Evolutionary conservation across 1,139 yeast species (phyloP).

Genomic region (Debaryomycetaceae sp.): DNA sequence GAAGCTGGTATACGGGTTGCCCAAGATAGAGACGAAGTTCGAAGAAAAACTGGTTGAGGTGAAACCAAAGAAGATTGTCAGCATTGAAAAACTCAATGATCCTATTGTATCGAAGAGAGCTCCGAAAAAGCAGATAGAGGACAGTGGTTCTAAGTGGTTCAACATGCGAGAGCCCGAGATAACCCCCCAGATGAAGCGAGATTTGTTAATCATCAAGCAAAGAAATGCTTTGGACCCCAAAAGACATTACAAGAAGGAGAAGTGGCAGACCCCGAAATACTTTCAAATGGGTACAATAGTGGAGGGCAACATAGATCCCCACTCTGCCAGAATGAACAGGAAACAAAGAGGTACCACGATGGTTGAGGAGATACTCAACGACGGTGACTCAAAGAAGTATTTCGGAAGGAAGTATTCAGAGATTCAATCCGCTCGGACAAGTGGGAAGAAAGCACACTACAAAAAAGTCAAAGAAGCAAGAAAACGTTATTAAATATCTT

Average conservation of each 20-base stretch:
- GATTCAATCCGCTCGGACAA: constrained; percentile 68
- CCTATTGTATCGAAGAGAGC: constrained; percentile 34
- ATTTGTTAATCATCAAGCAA: constrained; percentile 73
- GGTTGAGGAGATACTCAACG: constrained; percentile 78
- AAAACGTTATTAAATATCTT: constrained; percentile 36
- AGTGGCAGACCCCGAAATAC: constrained; percentile 74
- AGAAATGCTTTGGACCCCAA: constrained; percentile 93
- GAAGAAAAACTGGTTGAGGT: constrained; percentile 19
- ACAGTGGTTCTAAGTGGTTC: constrained; percentile 72
- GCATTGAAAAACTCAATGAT: constrained; percentile 43
- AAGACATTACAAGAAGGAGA: constrained; percentile 88
- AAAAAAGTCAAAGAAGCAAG: constrained; percentile 65
- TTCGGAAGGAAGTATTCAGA: constrained; percentile 82
- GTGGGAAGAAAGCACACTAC: constrained; percentile 71
- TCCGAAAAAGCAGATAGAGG: constrained; percentile 16
- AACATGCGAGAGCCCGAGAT: constrained; percentile 76
- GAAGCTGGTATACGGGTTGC: constrained; percentile 27
- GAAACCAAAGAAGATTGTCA: constrained; percentile 8
- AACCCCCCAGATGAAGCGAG: constrained; percentile 71
- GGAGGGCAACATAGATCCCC: constrained; percentile 78
- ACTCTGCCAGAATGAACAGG: constrained; percentile 63
- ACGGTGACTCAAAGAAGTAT: constrained; percentile 65
- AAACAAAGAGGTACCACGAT: constrained; percentile 74
- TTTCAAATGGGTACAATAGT: constrained; percentile 88
- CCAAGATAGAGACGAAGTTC: constrained; percentile 31